Evolutionary conservation across 1,284 basidiomycete genomes (phyloP), one percentile per base, ranked within the genome.

Genomic region (Naganishia albida): DNA sequence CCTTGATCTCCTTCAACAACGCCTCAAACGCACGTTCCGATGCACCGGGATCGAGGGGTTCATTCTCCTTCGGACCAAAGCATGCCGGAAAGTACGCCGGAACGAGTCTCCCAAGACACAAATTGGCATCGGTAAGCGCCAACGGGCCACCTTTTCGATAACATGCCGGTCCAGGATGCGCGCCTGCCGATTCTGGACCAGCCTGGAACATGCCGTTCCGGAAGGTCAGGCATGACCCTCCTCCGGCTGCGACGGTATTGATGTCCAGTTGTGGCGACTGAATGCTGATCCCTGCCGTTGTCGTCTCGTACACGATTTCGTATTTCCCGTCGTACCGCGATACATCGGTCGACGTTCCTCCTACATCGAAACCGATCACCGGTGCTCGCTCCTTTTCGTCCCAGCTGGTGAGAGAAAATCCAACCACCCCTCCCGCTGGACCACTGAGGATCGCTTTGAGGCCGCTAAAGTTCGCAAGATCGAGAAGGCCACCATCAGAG

Each of bases 341-440:
- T 0, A 96, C 92, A 72, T 96, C 93, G 0, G 91, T 94, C 0
- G 87, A 89, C 0, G 93, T 96, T 0, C 93, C 93, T 4, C 92
- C 92, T 60, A 91, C 64, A 48, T 65, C 64, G 39, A 65, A 65
- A 88, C 78, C 77, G 26, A 78, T 75, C 15, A 78, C 67, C 0
- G 76, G 70, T 16, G 69, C 69, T n/a, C 72, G 72, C 3, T 59
- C 55, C 43, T 73, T 66, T 1, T 42, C 70, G 53, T 76, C 76
- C 64, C 73, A 77, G 53, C 73, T 73, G 2, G 75, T 78, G 46
- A 71, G 69, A 10, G 74, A 72, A 62, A 90, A 91, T 0, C 90
- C 91, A 0, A 93, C 91, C 2, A 94, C 91, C 8, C 91, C 91
- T 3, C 91, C 91, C 0, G 91, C 91, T 0, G 91, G 91, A 3